Base-by-base conservation (phyloP, 2,329 filamentous ascomycete genomes). In the Ceratocystis alfenasii region DNA sequence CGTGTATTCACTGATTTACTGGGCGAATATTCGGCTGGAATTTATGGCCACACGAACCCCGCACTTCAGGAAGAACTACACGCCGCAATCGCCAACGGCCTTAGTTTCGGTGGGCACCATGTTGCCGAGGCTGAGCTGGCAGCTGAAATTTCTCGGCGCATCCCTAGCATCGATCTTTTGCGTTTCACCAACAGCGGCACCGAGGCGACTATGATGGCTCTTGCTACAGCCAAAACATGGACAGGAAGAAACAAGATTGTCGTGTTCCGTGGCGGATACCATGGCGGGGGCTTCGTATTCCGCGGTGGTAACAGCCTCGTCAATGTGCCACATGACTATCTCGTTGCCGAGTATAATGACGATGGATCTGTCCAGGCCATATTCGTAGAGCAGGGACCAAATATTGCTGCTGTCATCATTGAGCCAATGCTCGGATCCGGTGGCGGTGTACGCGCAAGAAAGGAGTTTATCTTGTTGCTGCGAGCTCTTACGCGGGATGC, bases 141-240 rank as follows among this genome's bases (percentile, higher is more conserved):
- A 0, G 70, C 73, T 8, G 71, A 78, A n/a, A 71, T 87, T n/a
- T 80, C 78, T 66, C 70, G 74, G 8, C 77, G 84, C 2, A 86
- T 87, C 69, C 45, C 65, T 10, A 70, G 72, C 0, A 74, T 87
- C 4, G 82, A 84, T 5, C 76, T 78, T 12, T 74, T 87, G 2
- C 78, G 85, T 1, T 87, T 87, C 72, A 79, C 81, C 53, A 87
- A 87, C 72, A 85, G 83, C 0, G 85, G 85, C 1, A 88, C 85
- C 0, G 85, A 87, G 72, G 83, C 84, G 3, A 87, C 84, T 63
- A 75, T 83, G 4, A 80, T 84, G 70, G 83, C 83, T 1, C 71
- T 87, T 1, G 80, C 79, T 2, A 78, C 77, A 1, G 84, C 83
- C 0, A 77, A 80, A 8, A 74, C 74, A 20, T 82, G 75, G 62